Percentiles rank a stretch among this genome's conserved stretches.
These are phyloP conservation scores for Phalaenopsis hybrid DNA, from an alignment of 116 monocot genomes.

Conservation along the genomic window DNA sequence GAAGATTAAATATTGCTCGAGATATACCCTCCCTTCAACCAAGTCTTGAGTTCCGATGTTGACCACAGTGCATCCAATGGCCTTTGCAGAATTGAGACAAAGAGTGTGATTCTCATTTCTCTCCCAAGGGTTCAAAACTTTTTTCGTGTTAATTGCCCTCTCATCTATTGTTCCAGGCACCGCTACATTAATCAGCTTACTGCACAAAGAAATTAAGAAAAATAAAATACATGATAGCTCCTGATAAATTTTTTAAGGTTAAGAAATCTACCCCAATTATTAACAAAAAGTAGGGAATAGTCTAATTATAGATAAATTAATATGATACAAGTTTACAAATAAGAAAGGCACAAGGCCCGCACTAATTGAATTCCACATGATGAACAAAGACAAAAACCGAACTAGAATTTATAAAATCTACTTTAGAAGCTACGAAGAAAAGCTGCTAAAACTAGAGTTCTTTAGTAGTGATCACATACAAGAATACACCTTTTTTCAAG, in stretches of 20 bases:
- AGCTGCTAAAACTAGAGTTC: background rate
- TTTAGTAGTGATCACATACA: background rate
- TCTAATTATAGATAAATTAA: background rate
- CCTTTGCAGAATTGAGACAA: constrained; percentile 94
- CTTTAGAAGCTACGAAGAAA: background rate
- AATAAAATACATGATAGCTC: background rate
- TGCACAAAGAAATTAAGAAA: constrained; percentile 22
- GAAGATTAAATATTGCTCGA: background rate
- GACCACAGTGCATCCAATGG: constrained; percentile 96
- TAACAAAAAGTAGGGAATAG: background rate
- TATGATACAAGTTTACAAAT: background rate
- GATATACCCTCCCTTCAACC: constrained; percentile 85
- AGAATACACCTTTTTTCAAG: background rate
- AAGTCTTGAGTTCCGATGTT: constrained; percentile 98
- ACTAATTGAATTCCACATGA: too few species aligned
- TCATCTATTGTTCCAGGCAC: constrained; percentile 98
- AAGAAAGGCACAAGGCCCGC: background rate
- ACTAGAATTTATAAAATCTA: background rate
- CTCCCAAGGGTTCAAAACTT: constrained; percentile 92
- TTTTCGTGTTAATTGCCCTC: constrained; percentile 91
- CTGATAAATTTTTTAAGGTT: background rate
- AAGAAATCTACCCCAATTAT: background rate
- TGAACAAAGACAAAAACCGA: background rate
- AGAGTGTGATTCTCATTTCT: constrained; percentile 98
- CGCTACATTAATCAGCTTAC: constrained; percentile 97